A percentile compares a stretch with the other conserved stretches of the same genome.
Conservation (phyloP, 164 flowering plant genomes). For the Berberis vulgaris region DNA sequence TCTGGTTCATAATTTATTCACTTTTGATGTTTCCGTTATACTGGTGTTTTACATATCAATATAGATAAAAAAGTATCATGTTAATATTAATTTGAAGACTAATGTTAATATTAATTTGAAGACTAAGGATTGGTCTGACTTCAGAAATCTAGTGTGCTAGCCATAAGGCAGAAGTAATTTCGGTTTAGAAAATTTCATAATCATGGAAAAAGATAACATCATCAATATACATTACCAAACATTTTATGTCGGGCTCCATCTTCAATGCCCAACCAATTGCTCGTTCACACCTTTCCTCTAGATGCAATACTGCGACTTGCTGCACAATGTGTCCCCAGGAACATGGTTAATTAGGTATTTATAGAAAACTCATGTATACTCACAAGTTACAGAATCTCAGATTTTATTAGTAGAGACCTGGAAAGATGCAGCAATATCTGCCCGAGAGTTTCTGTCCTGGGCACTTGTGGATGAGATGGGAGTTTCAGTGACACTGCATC, state of each 20-base stretch:
- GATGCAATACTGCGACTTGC: slow-evolving; percentile 90
- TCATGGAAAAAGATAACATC: background rate
- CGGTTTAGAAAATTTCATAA: background rate
- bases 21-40: no score
- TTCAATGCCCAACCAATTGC: slow-evolving; percentile 88
- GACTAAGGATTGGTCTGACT: no score
- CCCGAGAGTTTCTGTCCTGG: slow-evolving; percentile 65
- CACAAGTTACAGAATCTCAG: background rate
- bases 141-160: no score
- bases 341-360: background rate
- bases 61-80: no score
- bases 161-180: no score
- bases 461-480: slow-evolving; percentile 53
- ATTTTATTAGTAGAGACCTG: slow-evolving; percentile 35
- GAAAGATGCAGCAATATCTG: slow-evolving; percentile 95
- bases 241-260: slow-evolving; percentile 73
- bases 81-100: no score
- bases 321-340: slow-evolving; percentile 21
- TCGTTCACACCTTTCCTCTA: slow-evolving; percentile 90
- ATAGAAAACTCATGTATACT: background rate
- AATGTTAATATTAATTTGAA: no score
- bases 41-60: no score
- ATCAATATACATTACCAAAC: slow-evolving; percentile 37
- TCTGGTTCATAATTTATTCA: background rate
- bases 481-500: slow-evolving; percentile 51